Conservation (phyloP, 2,329 filamentous ascomycete species). For the Proliferodiscus dingleyae region DNA sequence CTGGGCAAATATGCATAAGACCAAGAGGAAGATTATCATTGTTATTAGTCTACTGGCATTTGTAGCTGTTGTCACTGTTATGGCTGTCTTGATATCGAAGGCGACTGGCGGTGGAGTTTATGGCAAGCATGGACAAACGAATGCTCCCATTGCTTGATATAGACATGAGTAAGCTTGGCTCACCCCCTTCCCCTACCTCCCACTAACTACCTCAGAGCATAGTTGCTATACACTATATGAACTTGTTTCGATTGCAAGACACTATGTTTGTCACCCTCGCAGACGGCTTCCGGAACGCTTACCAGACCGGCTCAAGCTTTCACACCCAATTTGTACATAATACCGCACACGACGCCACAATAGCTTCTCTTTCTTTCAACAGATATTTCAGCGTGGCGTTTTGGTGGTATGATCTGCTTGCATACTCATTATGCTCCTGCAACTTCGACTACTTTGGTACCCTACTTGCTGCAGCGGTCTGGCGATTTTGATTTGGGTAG, state of each 20-base stretch:
- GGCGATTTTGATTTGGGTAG: too few species aligned
- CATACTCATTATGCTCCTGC: not conserved
- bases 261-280: not conserved
- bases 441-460: too few species aligned
- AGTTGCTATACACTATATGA: not conserved
- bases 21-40: not conserved
- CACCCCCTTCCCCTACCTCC: not conserved
- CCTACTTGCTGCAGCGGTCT: too few species aligned
- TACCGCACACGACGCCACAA: not conserved
- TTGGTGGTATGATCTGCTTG: not conserved
- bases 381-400: not conserved
- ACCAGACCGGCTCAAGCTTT: not conserved
- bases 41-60: not conserved
- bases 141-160: not conserved
- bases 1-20: not conserved
- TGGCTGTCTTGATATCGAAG: not conserved
- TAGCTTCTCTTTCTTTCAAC: not conserved
- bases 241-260: not conserved
- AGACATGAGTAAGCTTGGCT: not conserved
- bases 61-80: not conserved
- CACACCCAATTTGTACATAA: not conserved
- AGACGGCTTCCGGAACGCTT: not conserved
- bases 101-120: not conserved
- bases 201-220: not conserved
- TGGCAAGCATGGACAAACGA: not conserved